Evolutionary conservation across 768 basidiomycete genomes (phyloP), one percentile per base, ranked within the genome.

Genomic region (Tylopilus sp.): DNA sequence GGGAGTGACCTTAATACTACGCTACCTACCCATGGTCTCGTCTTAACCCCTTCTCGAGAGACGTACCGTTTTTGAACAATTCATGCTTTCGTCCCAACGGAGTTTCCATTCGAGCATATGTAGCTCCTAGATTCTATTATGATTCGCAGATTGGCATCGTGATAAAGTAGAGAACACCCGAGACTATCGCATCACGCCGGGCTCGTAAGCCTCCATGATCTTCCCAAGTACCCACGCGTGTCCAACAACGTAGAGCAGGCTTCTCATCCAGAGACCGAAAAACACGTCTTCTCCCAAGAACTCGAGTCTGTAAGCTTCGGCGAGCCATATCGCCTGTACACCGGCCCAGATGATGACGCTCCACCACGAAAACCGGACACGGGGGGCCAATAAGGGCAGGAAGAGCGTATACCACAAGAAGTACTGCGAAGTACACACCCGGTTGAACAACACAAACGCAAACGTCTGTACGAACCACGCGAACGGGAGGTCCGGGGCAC

Each of bases 401-500:
- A 98, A 81, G 44, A 93, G 81, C 13, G 92, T 81, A 65, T 94
- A 98, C 97, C 97, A 99, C 35, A 95, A 76, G 71, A 98, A 99
- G 69, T 99, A 99, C 89, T 98, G 69, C 0, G 94, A 97, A 0
- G 97, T 99, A 79, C 95, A 97, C 45, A 99, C 97, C 69, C 95
- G 95, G 69, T 98, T 99, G 74, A 98, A 95, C 8, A 92, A 71
- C n/a, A 98, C 95, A 62, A 99, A 98, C 0, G 80, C 72, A 33
- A 79, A 79, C 2, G 97, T 98, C 69, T 98, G 95, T 12, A 95
- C 77, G 64, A 97, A 93, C 90, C 91, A 95, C 3, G 88, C 77
- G 57, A 94, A 87, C 8, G 82, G 76, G 3, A 98, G 73, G 59
- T 92, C 81, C 15, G 73, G 67, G 40, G 69, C 74, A 38, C 71